A percentile compares a stretch with the other conserved stretches of the same genome.
phyloP scores from a whole-genome alignment of 2,329 filamentous ascomycete species.

The Tolypocladium inflatum region DNA sequence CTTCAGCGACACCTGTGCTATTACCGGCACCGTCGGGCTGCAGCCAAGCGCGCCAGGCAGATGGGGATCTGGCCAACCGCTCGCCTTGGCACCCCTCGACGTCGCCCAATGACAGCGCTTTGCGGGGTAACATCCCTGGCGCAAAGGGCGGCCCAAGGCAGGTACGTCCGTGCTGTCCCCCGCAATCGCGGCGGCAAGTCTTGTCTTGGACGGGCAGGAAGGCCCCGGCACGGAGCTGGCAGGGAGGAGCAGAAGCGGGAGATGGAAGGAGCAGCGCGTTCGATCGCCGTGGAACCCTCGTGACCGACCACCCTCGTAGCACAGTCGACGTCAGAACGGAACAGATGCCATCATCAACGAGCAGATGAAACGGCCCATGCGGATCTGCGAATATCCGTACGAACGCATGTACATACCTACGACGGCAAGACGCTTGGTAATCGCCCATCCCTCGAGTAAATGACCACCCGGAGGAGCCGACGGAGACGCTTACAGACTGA shows the following conservation, averaged over 20 bases:
- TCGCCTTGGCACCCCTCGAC: not conserved
- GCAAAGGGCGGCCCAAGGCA: not conserved
- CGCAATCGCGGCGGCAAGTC: not conserved
- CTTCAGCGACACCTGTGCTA: not conserved
- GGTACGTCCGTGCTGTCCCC: not conserved
- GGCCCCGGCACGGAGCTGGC: not conserved
- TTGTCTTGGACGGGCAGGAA: not conserved
- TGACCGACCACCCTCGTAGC: not conserved
- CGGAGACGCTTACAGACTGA: too few relatives aligned
- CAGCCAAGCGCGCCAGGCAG: not conserved
- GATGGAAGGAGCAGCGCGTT: not conserved
- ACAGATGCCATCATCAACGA: not conserved
- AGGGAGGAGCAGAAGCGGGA: not conserved
- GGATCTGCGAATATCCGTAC: not conserved
- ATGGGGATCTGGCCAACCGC: not conserved
- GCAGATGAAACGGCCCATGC: not conserved
- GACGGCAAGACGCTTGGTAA: not conserved
- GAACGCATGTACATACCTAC: not conserved
- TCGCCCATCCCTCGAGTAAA: not conserved
- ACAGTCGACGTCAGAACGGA: not conserved
- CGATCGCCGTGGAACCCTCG: not conserved
- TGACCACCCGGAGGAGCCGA: not conserved
- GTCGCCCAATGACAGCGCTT: slow-evolving; percentile 4
- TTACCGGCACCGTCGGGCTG: too few relatives aligned
- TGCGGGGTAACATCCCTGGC: slow-evolving; percentile 9